Conservation (phyloP, 257 asterid species). For the Lycium barbarum region DNA sequence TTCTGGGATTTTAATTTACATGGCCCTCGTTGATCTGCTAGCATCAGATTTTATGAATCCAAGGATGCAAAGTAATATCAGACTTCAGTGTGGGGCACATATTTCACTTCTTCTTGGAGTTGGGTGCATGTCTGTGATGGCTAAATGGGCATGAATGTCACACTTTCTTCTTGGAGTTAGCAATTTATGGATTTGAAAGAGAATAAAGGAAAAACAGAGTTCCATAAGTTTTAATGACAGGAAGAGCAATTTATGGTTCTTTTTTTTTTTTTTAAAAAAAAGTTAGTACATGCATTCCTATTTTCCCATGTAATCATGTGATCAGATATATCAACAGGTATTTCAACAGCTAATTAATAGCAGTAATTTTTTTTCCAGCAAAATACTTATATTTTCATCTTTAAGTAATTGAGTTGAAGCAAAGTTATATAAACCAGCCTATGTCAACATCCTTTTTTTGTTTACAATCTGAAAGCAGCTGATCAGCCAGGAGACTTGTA, state of each 20-base stretch:
- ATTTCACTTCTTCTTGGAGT: slow-evolving; percentile 62
- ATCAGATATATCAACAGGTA: too few relatives aligned
- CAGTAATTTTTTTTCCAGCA: background rate
- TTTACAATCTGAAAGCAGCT: background rate
- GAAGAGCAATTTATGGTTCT: too few relatives aligned
- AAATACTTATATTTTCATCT: background rate
- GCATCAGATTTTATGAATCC: slow-evolving; percentile 73
- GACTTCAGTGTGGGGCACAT: slow-evolving; percentile 64
- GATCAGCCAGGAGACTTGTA: background rate
- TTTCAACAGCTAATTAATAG: too few relatives aligned
- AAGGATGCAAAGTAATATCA: slow-evolving; percentile 57
- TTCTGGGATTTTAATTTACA: slow-evolving; percentile 65
- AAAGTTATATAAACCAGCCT: too few relatives aligned
- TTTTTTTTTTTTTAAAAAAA: too few relatives aligned
- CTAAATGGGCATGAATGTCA: slow-evolving; percentile 58
- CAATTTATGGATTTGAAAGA: too few relatives aligned
- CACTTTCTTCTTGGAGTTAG: background rate
- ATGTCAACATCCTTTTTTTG: background rate
- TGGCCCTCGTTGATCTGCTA: slow-evolving; percentile 66
- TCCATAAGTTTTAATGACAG: too few relatives aligned
- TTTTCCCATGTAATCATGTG: too few relatives aligned
- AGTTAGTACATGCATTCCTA: too few relatives aligned
- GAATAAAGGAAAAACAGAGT: too few relatives aligned
- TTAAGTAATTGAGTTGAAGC: too few relatives aligned
- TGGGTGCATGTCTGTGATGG: slow-evolving; percentile 66